Evolutionary conservation across 768 basidiomycete species (phyloP), one percentile per base, ranked within the genome.

Genomic region (Trametes gibbosa): DNA sequence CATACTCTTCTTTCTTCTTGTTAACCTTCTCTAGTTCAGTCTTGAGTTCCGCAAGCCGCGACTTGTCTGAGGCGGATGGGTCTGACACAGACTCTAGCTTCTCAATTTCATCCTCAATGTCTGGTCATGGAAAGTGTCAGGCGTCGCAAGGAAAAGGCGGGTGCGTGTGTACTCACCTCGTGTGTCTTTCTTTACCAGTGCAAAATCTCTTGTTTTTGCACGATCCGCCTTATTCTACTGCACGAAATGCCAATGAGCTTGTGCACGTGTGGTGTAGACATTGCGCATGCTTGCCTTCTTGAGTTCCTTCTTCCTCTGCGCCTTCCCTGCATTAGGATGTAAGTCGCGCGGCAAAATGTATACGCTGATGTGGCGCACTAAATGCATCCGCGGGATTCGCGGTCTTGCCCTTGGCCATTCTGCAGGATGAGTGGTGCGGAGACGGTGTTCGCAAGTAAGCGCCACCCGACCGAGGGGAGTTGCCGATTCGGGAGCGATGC

Each of bases 151-250:
- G 2, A 37, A 10, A 34, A 21, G n/a, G 8, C 16, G 5, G 46
- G 14, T 17, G 3, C 4, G 4, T n/a, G 9, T 37, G 50, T 32
- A 65, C 78, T 50, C 65, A 87, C 95, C 92, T 72, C 80, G 76
- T 3, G 95, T 97, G 68, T 98, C 95, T 74, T 93, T 94, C 80
- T 98, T 98, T 41, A 97, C 89, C 29, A 92, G 79, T n/a, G 90
- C 80, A 70, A 95, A 86, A 69, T 98, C 95, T 64, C 92, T 83
- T 16, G 85, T 75, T 74, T 95, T 94, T 50, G 82, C 74, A 56
- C 95, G 81, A 56, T 83, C 86, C 70, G 87, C 75, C 79, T 97
- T 98, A 80, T 98, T 96, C 93, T 95, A 87, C 82, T 85, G 74
- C 74, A 79, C 51, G 65, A 56, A 53, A 53, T 43, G n/a, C 47